Evolutionary conservation across 2,329 filamentous ascomycete genomes (phyloP).

Genomic region (Madurella mycetomatis): DNA sequence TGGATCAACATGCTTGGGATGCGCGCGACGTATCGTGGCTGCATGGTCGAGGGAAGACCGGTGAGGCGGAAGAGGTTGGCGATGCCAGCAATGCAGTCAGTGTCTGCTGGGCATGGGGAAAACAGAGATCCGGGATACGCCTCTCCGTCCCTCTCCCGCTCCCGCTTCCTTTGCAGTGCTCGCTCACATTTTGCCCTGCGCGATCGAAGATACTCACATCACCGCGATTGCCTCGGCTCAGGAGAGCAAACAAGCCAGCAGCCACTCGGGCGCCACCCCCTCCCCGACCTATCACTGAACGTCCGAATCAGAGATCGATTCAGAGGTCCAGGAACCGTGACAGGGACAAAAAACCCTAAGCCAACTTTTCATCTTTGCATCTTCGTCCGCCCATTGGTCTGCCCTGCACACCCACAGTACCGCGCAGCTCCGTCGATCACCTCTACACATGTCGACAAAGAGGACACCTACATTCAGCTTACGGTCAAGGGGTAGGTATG

Average conservation of each 20-base stretch:
- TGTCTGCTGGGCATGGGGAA: background rate
- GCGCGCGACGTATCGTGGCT: background rate
- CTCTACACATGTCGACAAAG: background rate
- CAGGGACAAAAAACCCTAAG: background rate
- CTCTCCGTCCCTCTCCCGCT: background rate
- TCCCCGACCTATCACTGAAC: background rate
- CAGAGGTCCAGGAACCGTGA: background rate
- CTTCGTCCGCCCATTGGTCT: too few relatives aligned
- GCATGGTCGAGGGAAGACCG: background rate
- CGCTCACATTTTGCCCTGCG: background rate
- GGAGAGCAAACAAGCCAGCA: background rate
- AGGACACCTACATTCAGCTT: too few relatives aligned
- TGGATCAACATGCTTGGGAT: background rate
- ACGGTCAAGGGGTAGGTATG: too few relatives aligned
- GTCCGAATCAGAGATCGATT: background rate
- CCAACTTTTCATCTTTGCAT: background rate
- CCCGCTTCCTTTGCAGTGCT: conserved; percentile 4
- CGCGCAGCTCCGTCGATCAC: background rate
- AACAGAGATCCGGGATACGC: background rate
- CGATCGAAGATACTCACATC: background rate
- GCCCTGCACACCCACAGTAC: background rate
- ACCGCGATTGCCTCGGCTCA: background rate
- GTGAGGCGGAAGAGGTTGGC: background rate
- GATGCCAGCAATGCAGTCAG: background rate
- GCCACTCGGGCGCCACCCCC: background rate